Base-by-base conservation (phyloP, 306 rosid genomes). In the Acacia acuminata region DNA sequence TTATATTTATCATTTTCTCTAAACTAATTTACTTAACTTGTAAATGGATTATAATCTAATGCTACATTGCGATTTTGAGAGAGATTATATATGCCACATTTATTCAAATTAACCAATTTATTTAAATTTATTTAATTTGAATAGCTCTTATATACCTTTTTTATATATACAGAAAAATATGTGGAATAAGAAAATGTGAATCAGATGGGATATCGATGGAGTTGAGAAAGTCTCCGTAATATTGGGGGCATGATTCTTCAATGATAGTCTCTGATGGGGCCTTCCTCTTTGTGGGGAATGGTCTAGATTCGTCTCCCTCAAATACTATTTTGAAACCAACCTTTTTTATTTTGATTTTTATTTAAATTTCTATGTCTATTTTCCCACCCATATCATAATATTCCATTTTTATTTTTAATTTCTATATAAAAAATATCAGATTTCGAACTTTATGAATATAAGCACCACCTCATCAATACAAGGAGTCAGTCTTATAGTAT, bases 171-270 rank as follows among this genome's bases (percentile, higher is more conserved):
- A 17, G 6, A 51, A 51, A 51, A 51, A 17, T 51, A 51, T 17
- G 19, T 53, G 24, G 19, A 53, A 8, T 16, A 11, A 8, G 2
- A 36, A 67, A 36, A 67, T 67, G 72, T 36, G 24, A 16, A 7
- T 42, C 16, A 70, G 55, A 71, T 71, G 69, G 69, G 9, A 7
- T 13, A 75, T 55, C 19, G 45, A 13, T 72, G 48, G 74, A 80
- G 72, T 20, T 50, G 83, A 80, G 53, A 73, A 80, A 72, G 74
- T 80, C 73, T 17, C 78, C 83, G 65, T 64, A 80, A 25, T 5
- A 32, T 8, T 60, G 25, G 82, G 73, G 66, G 27, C 32, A 30
- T 16, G 83, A 43, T 58, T 71, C 22, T 17, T n/a, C 77, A 71
- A 71, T 80, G 61, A 58, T 71, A 30, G 27, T 22, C 38, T 7